phyloP scores from a whole-genome alignment of 2,329 filamentous ascomycete genomes.

The Penicillium nordicum region DNA sequence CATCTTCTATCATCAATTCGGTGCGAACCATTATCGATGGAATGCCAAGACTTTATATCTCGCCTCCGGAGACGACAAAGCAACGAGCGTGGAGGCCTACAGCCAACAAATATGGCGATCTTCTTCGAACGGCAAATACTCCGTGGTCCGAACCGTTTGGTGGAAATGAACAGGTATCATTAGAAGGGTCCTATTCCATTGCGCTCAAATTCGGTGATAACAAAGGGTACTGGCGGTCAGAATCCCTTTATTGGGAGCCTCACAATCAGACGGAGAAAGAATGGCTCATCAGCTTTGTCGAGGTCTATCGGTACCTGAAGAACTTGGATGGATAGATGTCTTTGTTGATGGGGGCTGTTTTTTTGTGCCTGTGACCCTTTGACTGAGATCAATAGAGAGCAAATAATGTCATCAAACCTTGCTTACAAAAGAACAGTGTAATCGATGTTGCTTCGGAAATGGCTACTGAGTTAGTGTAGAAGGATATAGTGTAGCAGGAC shows the following conservation, averaged over 20 bases:
- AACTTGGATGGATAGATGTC: background rate
- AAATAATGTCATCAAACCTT: background rate
- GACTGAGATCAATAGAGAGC: background rate
- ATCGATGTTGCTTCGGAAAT: background rate
- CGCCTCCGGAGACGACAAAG: background rate
- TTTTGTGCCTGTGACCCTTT: background rate
- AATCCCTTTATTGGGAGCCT: background rate
- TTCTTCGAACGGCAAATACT: constrained; percentile 9
- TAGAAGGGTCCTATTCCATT: constrained; percentile 1
- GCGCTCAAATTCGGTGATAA: background rate
- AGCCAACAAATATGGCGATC: background rate
- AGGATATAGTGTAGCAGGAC: background rate
- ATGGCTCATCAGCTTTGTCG: constrained; percentile 19
- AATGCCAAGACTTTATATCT: constrained; percentile 6
- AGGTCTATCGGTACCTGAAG: constrained; percentile 9
- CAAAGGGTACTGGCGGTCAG: background rate
- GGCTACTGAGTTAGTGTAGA: background rate
- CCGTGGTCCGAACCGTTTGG: constrained; percentile 6
- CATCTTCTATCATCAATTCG: constrained; percentile 1
- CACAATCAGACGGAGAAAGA: constrained; percentile 17
- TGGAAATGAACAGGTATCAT: background rate
- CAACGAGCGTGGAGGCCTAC: background rate
- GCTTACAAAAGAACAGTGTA: background rate
- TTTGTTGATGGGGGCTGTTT: background rate
- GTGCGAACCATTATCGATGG: constrained; percentile 4